Conservation (phyloP, 2,329 filamentous ascomycete species). For the Aphanocladium album region DNA sequence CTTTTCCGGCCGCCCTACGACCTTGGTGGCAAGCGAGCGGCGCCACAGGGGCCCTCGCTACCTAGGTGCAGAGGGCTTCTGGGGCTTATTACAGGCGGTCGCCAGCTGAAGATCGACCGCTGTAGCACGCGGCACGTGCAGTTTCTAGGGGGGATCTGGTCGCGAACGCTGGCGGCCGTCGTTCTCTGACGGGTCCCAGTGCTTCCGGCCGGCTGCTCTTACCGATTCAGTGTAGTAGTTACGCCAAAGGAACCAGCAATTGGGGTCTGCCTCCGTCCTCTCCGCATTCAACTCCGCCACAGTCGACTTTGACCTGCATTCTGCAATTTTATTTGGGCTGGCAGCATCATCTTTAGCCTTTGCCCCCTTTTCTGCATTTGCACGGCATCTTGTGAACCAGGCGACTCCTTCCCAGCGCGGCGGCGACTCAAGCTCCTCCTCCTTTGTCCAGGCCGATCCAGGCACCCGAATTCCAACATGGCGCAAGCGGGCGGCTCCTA, state of each 20-base stretch:
- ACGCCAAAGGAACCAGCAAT: slow-evolving; percentile 2
- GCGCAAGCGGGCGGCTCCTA: slow-evolving; percentile 80
- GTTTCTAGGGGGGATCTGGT: background rate
- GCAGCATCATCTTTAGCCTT: slow-evolving; percentile 23
- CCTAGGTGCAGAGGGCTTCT: background rate
- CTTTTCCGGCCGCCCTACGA: background rate
- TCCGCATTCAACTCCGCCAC: slow-evolving; percentile 11
- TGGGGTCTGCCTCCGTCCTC: slow-evolving; percentile 1
- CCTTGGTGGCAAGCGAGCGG: background rate
- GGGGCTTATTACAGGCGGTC: background rate
- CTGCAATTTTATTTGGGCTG: slow-evolving; percentile 18
- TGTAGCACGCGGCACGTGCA: slow-evolving; percentile 2
- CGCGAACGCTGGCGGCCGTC: background rate
- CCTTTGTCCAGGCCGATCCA: slow-evolving; percentile 7
- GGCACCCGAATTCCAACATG: slow-evolving; percentile 51
- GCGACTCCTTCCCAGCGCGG: background rate
- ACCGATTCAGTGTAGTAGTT: slow-evolving; percentile 5
- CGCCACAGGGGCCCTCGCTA: background rate
- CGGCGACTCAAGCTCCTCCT: slow-evolving; percentile 11
- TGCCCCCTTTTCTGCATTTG: slow-evolving; percentile 9
- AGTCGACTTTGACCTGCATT: slow-evolving; percentile 3
- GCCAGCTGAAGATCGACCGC: background rate
- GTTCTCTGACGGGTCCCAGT: background rate
- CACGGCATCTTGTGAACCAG: background rate
- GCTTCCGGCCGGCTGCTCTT: slow-evolving; percentile 5